Evolutionary conservation across 2,329 filamentous ascomycete species (phyloP).

Genomic region (Fusarium tupiense): DNA sequence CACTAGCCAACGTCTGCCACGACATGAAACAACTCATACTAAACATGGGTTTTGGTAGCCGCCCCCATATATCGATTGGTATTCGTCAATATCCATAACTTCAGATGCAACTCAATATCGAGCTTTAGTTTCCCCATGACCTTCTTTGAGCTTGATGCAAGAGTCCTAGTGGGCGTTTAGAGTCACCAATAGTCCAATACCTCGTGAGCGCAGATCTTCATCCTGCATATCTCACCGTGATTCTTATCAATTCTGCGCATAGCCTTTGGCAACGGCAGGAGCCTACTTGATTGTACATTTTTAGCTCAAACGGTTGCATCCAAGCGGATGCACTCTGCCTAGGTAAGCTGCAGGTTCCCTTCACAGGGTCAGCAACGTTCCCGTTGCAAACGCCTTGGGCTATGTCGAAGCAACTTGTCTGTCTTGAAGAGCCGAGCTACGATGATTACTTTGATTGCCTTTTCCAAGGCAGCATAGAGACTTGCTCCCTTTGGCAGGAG

Average conservation of each 20-base stretch:
- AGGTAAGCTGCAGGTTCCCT: slow-evolving; percentile 8
- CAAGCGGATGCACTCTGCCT: not conserved
- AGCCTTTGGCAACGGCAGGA: not conserved
- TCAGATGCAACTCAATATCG: slow-evolving; percentile 12
- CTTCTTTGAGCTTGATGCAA: slow-evolving; percentile 6
- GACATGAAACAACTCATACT: slow-evolving; percentile 26
- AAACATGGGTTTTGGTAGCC: slow-evolving; percentile 9
- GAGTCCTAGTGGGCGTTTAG: slow-evolving; percentile 7
- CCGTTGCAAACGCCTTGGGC: not conserved
- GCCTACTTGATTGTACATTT: not conserved
- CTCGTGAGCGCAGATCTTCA: slow-evolving; percentile 28
- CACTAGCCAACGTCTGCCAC: slow-evolving; percentile 24
- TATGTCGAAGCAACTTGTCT: not conserved
- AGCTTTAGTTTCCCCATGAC: slow-evolving; percentile 27
- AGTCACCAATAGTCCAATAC: not conserved
- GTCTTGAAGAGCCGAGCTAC: not conserved
- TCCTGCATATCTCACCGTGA: slow-evolving; percentile 18
- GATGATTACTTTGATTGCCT: not conserved
- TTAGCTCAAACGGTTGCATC: slow-evolving; percentile 12
- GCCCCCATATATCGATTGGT: slow-evolving; percentile 12
- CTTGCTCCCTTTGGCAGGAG: not conserved
- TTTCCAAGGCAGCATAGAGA: not conserved
- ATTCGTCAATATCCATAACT: slow-evolving; percentile 4
- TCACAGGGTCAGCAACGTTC: not conserved
- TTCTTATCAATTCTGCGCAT: not conserved